Percentiles rank a stretch among this genome's conserved stretches.
These are phyloP conservation scores for Entomortierella lignicola DNA, from an alignment of 192 early-diverging fungal genomes.

Conservation along the genomic window DNA sequence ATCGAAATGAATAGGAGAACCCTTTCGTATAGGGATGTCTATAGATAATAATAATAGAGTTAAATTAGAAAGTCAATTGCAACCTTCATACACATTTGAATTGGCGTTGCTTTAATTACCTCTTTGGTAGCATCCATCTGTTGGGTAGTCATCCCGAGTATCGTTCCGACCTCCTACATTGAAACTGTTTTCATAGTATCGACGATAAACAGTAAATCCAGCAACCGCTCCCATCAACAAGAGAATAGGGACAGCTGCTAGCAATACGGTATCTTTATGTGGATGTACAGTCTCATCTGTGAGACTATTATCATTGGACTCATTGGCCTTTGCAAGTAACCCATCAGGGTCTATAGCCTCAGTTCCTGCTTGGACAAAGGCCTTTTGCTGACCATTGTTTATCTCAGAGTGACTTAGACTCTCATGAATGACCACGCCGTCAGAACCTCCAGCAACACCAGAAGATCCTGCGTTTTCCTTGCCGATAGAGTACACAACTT, in stretches of 20 bases:
- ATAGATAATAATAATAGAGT: no score
- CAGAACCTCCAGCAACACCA: neutral
- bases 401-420: constrained; percentile 8
- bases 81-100: no score
- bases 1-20: constrained; percentile 46
- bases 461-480: neutral
- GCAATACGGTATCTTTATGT: constrained; percentile 14
- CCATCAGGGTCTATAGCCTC: constrained; percentile 1
- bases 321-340: constrained; percentile 17
- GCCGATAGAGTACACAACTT: constrained; percentile 12
- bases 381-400: constrained; percentile 1
- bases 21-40: constrained; percentile 26
- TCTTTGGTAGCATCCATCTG: constrained; percentile 24
- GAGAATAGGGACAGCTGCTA: constrained; percentile 32
- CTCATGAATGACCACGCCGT: constrained; percentile 9
- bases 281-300: constrained; percentile 1
- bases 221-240: constrained; percentile 43
- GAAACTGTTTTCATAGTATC: constrained; percentile 35
- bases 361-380: constrained; percentile 16
- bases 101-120: constrained; percentile 26
- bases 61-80: no score
- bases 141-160: constrained; percentile 14
- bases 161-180: constrained; percentile 34
- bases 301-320: neutral
- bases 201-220: constrained; percentile 36